Base-by-base conservation (phyloP, 2,329 filamentous ascomycete species). In the Beauveria sp. region DNA sequence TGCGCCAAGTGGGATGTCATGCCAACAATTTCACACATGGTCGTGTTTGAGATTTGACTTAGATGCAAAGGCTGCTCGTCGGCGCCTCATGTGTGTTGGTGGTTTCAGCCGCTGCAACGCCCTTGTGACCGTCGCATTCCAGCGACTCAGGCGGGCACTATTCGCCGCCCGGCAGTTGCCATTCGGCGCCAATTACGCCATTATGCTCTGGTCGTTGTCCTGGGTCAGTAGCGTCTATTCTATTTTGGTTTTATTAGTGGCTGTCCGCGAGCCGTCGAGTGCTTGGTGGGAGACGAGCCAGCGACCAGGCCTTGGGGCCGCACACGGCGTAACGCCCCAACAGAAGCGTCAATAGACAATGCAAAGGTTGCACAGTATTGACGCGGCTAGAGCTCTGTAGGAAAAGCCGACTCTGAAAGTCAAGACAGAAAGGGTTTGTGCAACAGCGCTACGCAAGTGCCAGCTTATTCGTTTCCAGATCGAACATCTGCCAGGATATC, bases 11-110 rank as follows among this genome's bases (percentile, higher is more conserved):
- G 34, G 7, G 16, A 54, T 54, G 55, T 20, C 28, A 46, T 50
- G 28, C 26, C 26, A 48, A 16, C 45, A 42, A 50, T 59, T 59
- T 42, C 55, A 34, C 46, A 46, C 46, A 50, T 50, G 31, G 55
- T 16, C 6, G 46, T 48, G 48, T 50, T 59, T 20, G 46, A 59
- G 55, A 59, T 59, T 55, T 50, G 55, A 59, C 55, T 59, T 50
- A 59, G 55, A 59, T 59, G 46, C 20, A 49, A 49, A 50, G 26
- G 55, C 45, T 40, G 10, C 42, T 48, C 38, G 42, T 28, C 2
- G 18, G 18, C 40, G 38, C 53, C 55, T 58, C 31, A 20, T 31
- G 28, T 42, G 34, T 59, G 45, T 46, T 28, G 6, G 24, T 40
- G 31, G 31, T 50, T 50, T 59, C 26, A 56, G 42, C 40, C 20